A percentile compares a stretch with the other conserved stretches of the same genome.
phyloP scores from a whole-genome alignment of 352 stramenopile species.

The Phytopythium montanum region DNA sequence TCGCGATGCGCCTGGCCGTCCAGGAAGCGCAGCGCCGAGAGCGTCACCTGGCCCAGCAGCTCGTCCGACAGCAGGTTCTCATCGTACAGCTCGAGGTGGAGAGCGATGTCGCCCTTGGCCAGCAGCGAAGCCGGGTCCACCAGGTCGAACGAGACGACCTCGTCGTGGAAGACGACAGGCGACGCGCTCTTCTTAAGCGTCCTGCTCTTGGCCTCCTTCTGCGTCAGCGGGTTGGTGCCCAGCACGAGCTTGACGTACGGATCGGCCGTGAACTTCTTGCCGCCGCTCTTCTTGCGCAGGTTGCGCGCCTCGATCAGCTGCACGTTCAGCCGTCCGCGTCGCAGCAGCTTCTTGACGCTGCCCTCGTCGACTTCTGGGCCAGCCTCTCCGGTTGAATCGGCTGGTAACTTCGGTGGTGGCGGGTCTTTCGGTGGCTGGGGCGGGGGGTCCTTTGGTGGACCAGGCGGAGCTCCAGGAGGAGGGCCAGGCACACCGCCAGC shows the following conservation, averaged over 20 bases:
- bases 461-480: conserved; percentile 29
- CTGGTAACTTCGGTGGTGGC: conserved; percentile 21
- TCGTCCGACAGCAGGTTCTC: conserved; percentile 88
- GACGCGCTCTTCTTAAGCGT: conserved; percentile 79
- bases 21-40: conserved; percentile 81
- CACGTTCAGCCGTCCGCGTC: conserved; percentile 63
- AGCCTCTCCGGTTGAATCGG: conserved; percentile 1
- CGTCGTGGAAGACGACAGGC: conserved; percentile 85
- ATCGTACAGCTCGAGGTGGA: conserved; percentile 83
- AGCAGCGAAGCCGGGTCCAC: conserved; percentile 71
- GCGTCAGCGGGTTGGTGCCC: conserved; percentile 64
- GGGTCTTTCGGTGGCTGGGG: conserved; percentile 48
- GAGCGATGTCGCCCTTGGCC: conserved; percentile 60
- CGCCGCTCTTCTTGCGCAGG: conserved; percentile 51
- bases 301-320: conserved; percentile 64
- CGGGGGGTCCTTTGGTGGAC: conserved; percentile 39
- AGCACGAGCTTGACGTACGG: conserved; percentile 81
- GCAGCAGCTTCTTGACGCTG: conserved; percentile 48
- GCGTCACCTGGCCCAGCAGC: conserved; percentile 57
- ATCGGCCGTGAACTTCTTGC: conserved; percentile 69
- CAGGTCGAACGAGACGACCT: conserved; percentile 80
- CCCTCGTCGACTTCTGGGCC: conserved; percentile 14
- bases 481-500: conserved; percentile 14
- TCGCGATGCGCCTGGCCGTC: conserved; percentile 60
- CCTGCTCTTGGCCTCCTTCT: conserved; percentile 72